Conservation (phyloP, 768 basidiomycete genomes). For the Sporobolomyces roseus region DNA sequence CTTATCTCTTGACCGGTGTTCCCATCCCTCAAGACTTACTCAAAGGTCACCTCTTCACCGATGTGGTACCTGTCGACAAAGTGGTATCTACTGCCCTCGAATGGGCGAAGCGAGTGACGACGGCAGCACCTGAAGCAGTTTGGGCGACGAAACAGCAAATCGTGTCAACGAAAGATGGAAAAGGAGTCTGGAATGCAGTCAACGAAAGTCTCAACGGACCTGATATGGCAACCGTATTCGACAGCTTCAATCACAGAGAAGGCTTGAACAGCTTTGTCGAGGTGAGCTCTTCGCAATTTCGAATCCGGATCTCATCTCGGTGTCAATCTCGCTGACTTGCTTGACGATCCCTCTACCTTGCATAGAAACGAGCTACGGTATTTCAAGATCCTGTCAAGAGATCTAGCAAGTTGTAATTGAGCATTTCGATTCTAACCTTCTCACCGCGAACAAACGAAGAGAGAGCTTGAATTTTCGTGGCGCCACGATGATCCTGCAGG, state of each 20-base stretch:
- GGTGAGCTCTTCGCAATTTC: conserved; percentile 8
- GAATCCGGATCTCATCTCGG: too few relatives aligned
- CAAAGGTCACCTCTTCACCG: conserved; percentile 67
- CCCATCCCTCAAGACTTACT: conserved; percentile 66
- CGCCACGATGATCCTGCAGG: too few relatives aligned
- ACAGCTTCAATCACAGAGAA: conserved; percentile 68
- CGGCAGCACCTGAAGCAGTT: conserved; percentile 74
- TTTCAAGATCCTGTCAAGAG: conserved; percentile 1
- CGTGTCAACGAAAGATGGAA: conserved; percentile 55
- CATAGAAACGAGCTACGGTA: conserved; percentile 7
- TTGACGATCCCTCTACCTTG: background rate
- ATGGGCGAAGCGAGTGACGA: conserved; percentile 59
- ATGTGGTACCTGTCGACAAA: conserved; percentile 57
- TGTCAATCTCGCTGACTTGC: too few relatives aligned
- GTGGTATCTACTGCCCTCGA: conserved; percentile 63
- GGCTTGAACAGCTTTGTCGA: conserved; percentile 37
- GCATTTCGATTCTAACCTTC: background rate
- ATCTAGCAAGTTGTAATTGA: background rate
- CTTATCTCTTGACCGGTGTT: conserved; percentile 67
- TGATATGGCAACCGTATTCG: conserved; percentile 51
- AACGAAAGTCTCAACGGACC: conserved; percentile 50
- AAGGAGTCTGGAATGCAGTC: conserved; percentile 58
- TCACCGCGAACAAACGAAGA: too few relatives aligned
- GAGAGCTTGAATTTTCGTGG: too few relatives aligned
- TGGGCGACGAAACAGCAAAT: conserved; percentile 71